Conservation (phyloP, 495 filamentous ascomycete genomes). For the Penicillium maclennaniae region DNA sequence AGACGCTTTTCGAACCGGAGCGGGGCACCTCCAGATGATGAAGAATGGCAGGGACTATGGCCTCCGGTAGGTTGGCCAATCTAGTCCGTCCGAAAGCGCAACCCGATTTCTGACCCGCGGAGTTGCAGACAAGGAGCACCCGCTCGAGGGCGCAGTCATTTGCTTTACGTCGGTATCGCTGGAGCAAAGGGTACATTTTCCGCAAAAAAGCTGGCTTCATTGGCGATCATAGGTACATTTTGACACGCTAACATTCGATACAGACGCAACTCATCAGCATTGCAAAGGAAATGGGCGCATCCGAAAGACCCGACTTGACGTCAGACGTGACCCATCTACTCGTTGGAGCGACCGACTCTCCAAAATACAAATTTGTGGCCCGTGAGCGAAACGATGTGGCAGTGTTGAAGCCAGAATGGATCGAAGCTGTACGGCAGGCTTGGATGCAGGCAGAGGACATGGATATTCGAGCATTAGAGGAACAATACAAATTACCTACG, state of each 20-base stretch:
- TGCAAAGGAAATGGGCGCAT: conserved; percentile 78
- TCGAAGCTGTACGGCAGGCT: conserved; percentile 72
- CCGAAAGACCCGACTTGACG: conserved; percentile 85
- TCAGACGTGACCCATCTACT: conserved; percentile 93
- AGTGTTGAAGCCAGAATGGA: conserved; percentile 74
- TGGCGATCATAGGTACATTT: neutral
- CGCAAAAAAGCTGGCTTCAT: neutral
- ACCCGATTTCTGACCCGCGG: conserved; percentile 8
- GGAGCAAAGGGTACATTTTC: conserved; percentile 68
- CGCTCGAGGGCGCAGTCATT: conserved; percentile 76
- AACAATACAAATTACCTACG: conserved; percentile 54
- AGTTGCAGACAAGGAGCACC: conserved; percentile 50
- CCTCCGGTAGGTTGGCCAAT: conserved; percentile 29
- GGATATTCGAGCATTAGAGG: conserved; percentile 64
- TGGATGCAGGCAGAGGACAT: conserved; percentile 84
- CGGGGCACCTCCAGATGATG: conserved; percentile 30
- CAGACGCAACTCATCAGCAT: conserved; percentile 68
- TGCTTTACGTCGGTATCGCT: conserved; percentile 87
- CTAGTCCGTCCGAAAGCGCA: neutral
- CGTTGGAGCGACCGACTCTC: conserved; percentile 79
- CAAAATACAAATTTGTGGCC: conserved; percentile 94
- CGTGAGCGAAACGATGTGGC: conserved; percentile 80
- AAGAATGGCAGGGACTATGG: conserved; percentile 40
- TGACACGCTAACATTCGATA: conserved; percentile 8
- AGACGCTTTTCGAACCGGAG: neutral